Evolutionary conservation across 1,284 basidiomycete genomes (phyloP).

Genomic region (Trametes sp.): DNA sequence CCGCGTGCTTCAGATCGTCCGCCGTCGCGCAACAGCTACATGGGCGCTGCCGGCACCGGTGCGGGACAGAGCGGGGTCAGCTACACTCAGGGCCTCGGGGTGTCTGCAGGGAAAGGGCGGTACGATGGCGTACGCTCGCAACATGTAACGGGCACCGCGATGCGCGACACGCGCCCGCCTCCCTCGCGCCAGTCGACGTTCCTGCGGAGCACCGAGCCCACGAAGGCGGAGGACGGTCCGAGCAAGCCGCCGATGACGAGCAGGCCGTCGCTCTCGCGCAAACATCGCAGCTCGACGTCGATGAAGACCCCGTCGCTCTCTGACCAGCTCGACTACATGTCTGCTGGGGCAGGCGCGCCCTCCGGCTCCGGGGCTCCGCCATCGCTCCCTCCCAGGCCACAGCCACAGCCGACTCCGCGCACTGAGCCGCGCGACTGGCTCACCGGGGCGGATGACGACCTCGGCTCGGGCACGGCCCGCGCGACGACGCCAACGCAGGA

Average conservation of each 20-base stretch:
- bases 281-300: conserved; percentile 33
- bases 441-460: conserved; percentile 65
- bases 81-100: conserved; percentile 2
- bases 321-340: conserved; percentile 27
- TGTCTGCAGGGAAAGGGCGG: conserved; percentile 22
- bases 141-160: conserved; percentile 62
- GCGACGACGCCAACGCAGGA: conserved; percentile 16
- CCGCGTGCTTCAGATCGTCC: conserved; percentile 21
- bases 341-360: not conserved
- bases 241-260: conserved; percentile 25
- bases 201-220: conserved; percentile 22
- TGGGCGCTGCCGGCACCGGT: conserved; percentile 10
- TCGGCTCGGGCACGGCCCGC: conserved; percentile 24
- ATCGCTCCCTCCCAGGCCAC: conserved; percentile 37
- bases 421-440: conserved; percentile 67
- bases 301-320: conserved; percentile 26
- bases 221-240: conserved; percentile 27
- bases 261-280: conserved; percentile 35
- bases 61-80: not conserved
- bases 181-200: conserved; percentile 33
- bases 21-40: conserved; percentile 26
- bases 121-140: conserved; percentile 49
- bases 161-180: conserved; percentile 51
- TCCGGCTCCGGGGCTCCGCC: conserved; percentile 22
- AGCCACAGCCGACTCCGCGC: conserved; percentile 19